These are phyloP conservation scores for Wallacemonas sp. DNA, from an alignment of 208 protist species.

Conservation along the genomic window DNA sequence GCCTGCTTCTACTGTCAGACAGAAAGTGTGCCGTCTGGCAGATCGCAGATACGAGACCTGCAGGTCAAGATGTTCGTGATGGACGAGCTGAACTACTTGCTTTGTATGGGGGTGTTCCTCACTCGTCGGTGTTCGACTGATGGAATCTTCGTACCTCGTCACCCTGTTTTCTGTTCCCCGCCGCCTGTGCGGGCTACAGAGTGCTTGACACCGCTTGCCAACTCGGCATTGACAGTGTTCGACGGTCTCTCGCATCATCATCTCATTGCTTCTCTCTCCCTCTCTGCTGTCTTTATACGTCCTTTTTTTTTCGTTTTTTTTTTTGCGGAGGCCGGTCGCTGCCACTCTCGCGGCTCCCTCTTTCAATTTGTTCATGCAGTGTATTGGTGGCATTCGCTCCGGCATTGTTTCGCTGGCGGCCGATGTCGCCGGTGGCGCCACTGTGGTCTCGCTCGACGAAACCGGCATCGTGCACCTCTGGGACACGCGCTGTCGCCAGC, in stretches of 20 bases:
- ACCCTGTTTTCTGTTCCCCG: no score
- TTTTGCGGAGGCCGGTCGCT: background rate
- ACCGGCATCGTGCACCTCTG: slow-evolving; percentile 46
- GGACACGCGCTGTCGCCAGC: slow-evolving; percentile 50
- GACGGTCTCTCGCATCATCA: background rate
- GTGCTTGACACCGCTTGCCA: no score
- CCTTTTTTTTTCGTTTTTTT: slow-evolving; percentile 13
- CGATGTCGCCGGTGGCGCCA: slow-evolving; percentile 21
- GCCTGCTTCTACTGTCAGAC: no score
- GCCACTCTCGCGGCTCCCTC: background rate
- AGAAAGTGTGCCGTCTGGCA: no score
- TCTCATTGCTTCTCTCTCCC: background rate
- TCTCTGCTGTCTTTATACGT: slow-evolving; percentile 8
- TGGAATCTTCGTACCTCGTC: no score
- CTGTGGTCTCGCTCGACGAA: slow-evolving; percentile 56
- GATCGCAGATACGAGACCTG: no score
- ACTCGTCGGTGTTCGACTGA: no score
- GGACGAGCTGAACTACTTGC: no score
- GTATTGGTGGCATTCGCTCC: slow-evolving; percentile 32
- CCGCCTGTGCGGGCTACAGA: no score
- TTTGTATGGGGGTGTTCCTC: no score
- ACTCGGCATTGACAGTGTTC: no score
- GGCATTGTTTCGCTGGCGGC: slow-evolving; percentile 56
- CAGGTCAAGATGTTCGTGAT: no score
- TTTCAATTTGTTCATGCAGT: slow-evolving; percentile 36